These are phyloP conservation scores for Cadophora sp. DNA, from an alignment of 2,329 filamentous ascomycete genomes.

Conservation along the genomic window DNA sequence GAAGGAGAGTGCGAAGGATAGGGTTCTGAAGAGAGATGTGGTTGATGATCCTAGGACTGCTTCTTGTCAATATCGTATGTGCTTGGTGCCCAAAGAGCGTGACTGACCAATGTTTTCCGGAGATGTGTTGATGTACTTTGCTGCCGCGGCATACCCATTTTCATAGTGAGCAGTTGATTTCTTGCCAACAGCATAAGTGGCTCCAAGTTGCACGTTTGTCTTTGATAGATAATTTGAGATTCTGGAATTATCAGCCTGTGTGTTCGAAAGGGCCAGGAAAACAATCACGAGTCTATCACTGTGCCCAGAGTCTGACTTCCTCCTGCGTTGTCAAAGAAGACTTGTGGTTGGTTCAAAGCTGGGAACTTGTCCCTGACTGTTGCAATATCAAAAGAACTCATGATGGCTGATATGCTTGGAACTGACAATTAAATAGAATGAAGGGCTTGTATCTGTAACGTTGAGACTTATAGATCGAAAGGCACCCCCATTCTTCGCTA, in stretches of 20 bases:
- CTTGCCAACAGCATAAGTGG: slow-evolving; percentile 67
- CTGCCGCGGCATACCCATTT: slow-evolving; percentile 67
- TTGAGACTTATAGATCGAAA: background rate
- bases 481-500: slow-evolving; percentile 17
- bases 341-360: slow-evolving; percentile 68
- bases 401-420: slow-evolving; percentile 25
- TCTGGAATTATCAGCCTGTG: slow-evolving; percentile 45
- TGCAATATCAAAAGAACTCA: slow-evolving; percentile 58
- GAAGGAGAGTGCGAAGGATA: slow-evolving; percentile 62
- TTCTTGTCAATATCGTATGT: slow-evolving; percentile 13
- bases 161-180: slow-evolving; percentile 65
- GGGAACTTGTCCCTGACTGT: slow-evolving; percentile 69
- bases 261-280: background rate
- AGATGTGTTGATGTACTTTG: slow-evolving; percentile 73
- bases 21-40: slow-evolving; percentile 78
- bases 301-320: slow-evolving; percentile 73
- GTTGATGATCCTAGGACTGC: slow-evolving; percentile 74
- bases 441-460: background rate
- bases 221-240: slow-evolving; percentile 70
- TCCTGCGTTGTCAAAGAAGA: slow-evolving; percentile 81
- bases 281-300: slow-evolving; percentile 68
- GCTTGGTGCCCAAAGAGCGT: too few species aligned
- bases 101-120: slow-evolving; percentile 66
- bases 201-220: slow-evolving; percentile 79
- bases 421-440: background rate